These are phyloP conservation scores for Mycogone perniciosa DNA, from an alignment of 2,329 filamentous ascomycete species.

Conservation along the genomic window DNA sequence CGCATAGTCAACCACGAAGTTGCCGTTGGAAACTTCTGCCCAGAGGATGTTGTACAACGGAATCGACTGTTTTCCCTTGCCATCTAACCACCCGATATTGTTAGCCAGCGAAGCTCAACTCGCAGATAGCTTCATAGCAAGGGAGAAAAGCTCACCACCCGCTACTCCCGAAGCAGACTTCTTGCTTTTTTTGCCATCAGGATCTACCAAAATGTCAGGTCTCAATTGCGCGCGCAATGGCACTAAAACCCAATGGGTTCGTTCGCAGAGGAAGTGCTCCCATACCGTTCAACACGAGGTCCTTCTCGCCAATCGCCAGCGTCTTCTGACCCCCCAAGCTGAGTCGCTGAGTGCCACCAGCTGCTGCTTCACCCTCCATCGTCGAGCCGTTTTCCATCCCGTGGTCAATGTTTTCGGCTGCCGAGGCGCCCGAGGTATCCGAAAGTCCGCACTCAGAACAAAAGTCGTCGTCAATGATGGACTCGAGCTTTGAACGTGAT, in stretches of 20 bases:
- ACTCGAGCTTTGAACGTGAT: no score
- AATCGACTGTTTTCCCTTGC: constrained; percentile 38
- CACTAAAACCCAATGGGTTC: background rate
- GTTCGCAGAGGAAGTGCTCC: constrained; percentile 4
- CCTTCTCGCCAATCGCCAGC: constrained; percentile 26
- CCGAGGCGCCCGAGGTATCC: constrained; percentile 8
- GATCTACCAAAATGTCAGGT: constrained; percentile 7
- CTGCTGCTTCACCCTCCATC: constrained; percentile 16
- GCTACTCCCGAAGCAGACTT: constrained; percentile 1
- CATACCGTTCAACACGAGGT: constrained; percentile 31
- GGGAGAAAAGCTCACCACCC: background rate
- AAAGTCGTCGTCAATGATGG: no score
- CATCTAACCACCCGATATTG: constrained; percentile 15
- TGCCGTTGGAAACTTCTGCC: constrained; percentile 57
- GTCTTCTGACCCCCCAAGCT: constrained; percentile 25
- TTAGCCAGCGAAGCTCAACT: constrained; percentile 7
- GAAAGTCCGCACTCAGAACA: background rate
- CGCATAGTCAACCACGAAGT: constrained; percentile 69
- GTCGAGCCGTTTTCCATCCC: constrained; percentile 10
- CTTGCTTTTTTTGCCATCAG: constrained; percentile 7
- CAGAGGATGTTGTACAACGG: constrained; percentile 81
- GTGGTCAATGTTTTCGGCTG: constrained; percentile 1
- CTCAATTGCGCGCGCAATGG: background rate
- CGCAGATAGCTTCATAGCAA: no score
- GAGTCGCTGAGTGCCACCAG: constrained; percentile 22